These are phyloP conservation scores for Spirogloea muscicola DNA, from an alignment of 139 green algal genomes.

Conservation along the genomic window DNA sequence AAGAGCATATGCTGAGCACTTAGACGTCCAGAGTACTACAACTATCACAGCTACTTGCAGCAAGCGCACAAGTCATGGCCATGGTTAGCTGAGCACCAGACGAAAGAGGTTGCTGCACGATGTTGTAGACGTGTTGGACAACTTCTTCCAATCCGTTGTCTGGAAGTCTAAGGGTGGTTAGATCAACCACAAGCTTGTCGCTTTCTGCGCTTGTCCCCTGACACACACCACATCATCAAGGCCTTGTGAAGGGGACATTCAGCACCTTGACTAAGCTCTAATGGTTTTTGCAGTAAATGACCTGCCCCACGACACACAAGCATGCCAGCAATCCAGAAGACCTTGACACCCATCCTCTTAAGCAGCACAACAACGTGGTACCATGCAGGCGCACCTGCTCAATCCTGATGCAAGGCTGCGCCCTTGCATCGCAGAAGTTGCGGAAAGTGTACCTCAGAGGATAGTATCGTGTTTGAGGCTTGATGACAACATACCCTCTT, in stretches of 20 bases:
- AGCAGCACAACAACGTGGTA: too few species aligned
- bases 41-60: too few species aligned
- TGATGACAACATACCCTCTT: constrained; percentile 14
- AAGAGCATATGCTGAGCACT: too few species aligned
- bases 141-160: too few species aligned
- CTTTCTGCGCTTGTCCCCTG: background rate
- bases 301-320: background rate
- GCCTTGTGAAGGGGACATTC: background rate
- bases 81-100: too few species aligned
- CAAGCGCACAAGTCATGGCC: too few species aligned
- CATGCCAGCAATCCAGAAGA: background rate
- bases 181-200: constrained; percentile 9
- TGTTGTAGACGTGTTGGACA: too few species aligned
- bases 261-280: background rate
- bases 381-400: constrained; percentile 21
- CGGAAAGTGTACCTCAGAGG: constrained; percentile 11
- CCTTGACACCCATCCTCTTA: too few species aligned
- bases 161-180: constrained; percentile 15
- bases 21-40: too few species aligned
- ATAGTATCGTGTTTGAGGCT: background rate
- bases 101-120: too few species aligned
- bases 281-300: background rate
- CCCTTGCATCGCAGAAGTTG: constrained; percentile 13
- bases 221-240: background rate
- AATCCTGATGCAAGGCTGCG: constrained; percentile 9